These are phyloP conservation scores for Tetragonia tetragonoides DNA, from an alignment of 148 eudicot species.

Conservation along the genomic window DNA sequence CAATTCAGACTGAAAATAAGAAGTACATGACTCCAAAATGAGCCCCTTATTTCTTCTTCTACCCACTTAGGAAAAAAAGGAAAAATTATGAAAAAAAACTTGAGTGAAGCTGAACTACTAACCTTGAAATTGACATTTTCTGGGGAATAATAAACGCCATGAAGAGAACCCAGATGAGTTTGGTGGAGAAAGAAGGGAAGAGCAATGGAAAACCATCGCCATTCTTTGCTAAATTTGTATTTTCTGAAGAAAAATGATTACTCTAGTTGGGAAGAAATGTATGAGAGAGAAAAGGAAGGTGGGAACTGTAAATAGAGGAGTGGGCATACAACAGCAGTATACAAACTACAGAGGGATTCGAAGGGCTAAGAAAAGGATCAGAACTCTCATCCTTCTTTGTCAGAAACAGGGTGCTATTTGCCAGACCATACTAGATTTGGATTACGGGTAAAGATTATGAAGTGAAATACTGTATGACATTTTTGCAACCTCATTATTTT, in stretches of 20 bases:
- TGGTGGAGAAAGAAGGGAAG: slow-evolving; percentile 28
- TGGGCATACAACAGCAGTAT: not conserved
- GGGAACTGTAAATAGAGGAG: not conserved
- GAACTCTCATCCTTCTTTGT: not conserved
- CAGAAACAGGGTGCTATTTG: not conserved
- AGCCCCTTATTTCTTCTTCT: not conserved
- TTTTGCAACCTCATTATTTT: too few species aligned
- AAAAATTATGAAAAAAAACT: not conserved
- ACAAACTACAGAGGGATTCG: not conserved
- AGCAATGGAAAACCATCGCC: slow-evolving; percentile 36
- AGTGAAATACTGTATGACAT: too few species aligned
- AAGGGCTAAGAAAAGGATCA: not conserved
- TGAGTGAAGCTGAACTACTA: not conserved
- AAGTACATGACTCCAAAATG: not conserved
- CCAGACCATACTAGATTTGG: too few species aligned
- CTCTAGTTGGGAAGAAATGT: not conserved
- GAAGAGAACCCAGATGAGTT: slow-evolving; percentile 16
- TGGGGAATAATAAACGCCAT: slow-evolving; percentile 22
- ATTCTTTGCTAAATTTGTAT: not conserved
- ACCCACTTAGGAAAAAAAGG: not conserved
- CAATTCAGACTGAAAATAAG: not conserved
- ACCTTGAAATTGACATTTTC: slow-evolving; percentile 25
- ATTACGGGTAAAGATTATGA: too few species aligned
- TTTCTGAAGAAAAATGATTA: not conserved
- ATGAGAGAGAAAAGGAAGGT: not conserved